Conservation (phyloP, 345 rosid genomes). For the Limnanthes douglasii region DNA sequence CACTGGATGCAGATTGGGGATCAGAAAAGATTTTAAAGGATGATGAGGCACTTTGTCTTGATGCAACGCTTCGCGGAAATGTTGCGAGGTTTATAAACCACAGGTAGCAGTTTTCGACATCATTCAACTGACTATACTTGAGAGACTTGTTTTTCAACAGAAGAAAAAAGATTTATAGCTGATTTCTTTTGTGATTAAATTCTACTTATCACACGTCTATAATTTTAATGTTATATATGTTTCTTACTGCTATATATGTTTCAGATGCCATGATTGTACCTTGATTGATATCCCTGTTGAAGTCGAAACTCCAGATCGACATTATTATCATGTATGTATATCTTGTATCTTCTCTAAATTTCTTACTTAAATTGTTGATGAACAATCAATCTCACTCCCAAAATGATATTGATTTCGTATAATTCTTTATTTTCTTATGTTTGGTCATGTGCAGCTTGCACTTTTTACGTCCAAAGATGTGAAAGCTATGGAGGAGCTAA, state of each 20-base stretch:
- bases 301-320: constrained; percentile 75
- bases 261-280: constrained; percentile 77
- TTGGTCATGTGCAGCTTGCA: constrained; percentile 45
- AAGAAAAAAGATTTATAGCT: too few relatives aligned
- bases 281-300: constrained; percentile 86
- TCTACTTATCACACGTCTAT: neutral
- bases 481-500: constrained; percentile 61
- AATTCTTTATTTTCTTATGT: constrained; percentile 3
- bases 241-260: too few relatives aligned
- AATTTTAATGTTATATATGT: too few relatives aligned
- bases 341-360: neutral
- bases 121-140: constrained; percentile 1
- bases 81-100: constrained; percentile 90
- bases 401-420: constrained; percentile 5
- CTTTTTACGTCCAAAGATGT: constrained; percentile 69
- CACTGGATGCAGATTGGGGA: constrained; percentile 80
- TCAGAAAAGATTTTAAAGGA: constrained; percentile 38
- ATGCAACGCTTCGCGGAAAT: constrained; percentile 64
- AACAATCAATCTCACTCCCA: neutral
- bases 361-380: neutral
- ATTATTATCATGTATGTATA: constrained; percentile 70
- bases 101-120: constrained; percentile 27
- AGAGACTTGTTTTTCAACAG: too few relatives aligned
- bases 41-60: constrained; percentile 81
- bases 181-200: neutral